Evolutionary conservation across 257 asterid species (phyloP), one percentile per base, ranked within the genome.

Genomic region (Solanum sitiens): DNA sequence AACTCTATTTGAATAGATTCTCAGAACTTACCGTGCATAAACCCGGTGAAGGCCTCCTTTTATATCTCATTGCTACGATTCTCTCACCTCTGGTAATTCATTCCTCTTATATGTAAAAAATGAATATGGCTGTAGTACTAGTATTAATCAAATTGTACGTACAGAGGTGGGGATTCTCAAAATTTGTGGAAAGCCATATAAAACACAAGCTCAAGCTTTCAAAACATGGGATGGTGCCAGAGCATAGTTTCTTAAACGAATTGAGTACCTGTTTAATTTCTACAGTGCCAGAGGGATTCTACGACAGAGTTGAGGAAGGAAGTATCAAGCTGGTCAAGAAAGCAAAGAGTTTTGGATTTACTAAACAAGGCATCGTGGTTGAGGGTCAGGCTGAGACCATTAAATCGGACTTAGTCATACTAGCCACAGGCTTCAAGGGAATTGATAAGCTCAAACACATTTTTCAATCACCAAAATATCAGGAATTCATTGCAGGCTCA

Each of bases 101-200:
- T 42, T 72, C 15, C 8, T 42, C 6, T 33, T 3, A 16, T 16
- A 35, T 4, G 1, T 35, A 35, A 27, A 27, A 27, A 47, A 47
- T 47, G 20, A 47, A 47, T 47, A 47, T 47, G 59, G 70, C 1
- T 8, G 70, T 53, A 16, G 44, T 40, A 40, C 45, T 59, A 8
- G 27, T 61, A 21, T 23, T 39, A 35, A 70, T 30, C 70, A 3
- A 61, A 21, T 61, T 61, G 7, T 37, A 37, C 7, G 5, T 71
- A 67, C 91, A 93, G 95, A 85, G 93, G 86, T 93, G 95, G 95
- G 90, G 53, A 18, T 30, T 94, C 59, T 89, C 93, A 50, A 92
- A 90, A 45, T 90, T 91, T 40, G 93, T 92, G 40, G 92, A 93
- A 73, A 89, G 80, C 45, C 18, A 91, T 63, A 80, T 92, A 83